These are phyloP conservation scores for Chlorella sp. DNA, from an alignment of 139 green algal genomes.

Conservation along the genomic window DNA sequence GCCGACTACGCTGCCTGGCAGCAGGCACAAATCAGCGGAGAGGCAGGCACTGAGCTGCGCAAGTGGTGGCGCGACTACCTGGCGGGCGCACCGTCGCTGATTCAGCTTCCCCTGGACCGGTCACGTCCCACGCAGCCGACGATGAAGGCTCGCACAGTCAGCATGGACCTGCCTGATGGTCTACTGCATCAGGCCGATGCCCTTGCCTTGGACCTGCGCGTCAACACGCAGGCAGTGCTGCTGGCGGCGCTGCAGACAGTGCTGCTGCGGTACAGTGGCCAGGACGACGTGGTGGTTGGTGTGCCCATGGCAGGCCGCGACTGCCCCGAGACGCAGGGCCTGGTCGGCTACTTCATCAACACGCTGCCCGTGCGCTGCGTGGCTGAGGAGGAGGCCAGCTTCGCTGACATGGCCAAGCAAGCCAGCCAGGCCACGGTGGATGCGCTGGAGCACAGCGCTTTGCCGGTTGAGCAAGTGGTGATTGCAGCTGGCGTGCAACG, in stretches of 20 bases:
- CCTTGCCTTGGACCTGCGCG: background rate
- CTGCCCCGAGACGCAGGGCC: background rate
- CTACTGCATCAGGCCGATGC: background rate
- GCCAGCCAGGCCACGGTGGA: no score
- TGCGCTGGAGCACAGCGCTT: no score
- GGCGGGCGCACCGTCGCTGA: background rate
- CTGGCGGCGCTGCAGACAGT: background rate
- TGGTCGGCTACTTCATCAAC: no score
- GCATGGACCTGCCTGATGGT: background rate
- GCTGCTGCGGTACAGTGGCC: background rate
- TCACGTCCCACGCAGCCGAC: constrained; percentile 5
- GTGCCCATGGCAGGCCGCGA: background rate
- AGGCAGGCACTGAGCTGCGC: background rate
- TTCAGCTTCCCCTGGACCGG: constrained; percentile 11
- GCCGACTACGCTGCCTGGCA: constrained; percentile 24
- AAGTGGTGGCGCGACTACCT: constrained; percentile 19
- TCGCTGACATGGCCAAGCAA: no score
- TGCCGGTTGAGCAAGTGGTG: no score
- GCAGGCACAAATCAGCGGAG: background rate
- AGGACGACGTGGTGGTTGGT: constrained; percentile 5
- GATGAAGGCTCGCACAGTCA: background rate
- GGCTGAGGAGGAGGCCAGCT: no score
- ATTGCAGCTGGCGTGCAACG: no score
- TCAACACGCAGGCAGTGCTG: constrained; percentile 1
- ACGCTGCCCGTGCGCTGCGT: no score